Evolutionary conservation across 2,329 filamentous ascomycete genomes (phyloP), one percentile per base, ranked within the genome.

Genomic region (Diplodia intermedia): DNA sequence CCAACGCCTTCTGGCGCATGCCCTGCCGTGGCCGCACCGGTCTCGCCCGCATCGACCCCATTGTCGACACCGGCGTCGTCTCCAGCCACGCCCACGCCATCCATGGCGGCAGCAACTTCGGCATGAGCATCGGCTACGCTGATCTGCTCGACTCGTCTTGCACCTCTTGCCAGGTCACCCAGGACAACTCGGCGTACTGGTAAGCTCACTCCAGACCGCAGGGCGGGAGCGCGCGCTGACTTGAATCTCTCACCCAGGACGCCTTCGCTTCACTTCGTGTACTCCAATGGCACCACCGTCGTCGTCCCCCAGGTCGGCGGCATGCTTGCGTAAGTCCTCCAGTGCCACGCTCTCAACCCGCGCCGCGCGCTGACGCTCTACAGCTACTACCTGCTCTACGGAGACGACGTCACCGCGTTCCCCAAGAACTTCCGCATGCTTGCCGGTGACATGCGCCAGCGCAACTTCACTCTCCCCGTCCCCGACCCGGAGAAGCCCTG

Each of bases 311-410:
- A 86, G 71, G 75, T 82, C 52, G 86, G 85, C 38, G 83, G 79
- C 71, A 78, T 79, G 77, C 57, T 77, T 62, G 68, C 65, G 68
- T 69, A 63, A 68, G 70, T 52, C 72, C 7, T 6, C n/a, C 1
- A 14, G 36, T n/a, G 8, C 26, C n/a, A 6, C 54, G 18, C 15
- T 14, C 31, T 60, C 12, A 78, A 26, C 26, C 26, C 26, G 26
- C 78, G 36, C 81, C 83, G 69, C 18, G 72, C 20, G 72, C 75
- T 20, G 82, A 81, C 68, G 84, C 81, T 23, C 29, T 56, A 11
- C 40, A 69, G 75, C 18, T 97, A 98, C 85, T 97, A 97, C 80
- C 88, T 97, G 57, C 87, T 93, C 12, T 89, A 90, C 75, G 85
- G 87, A 55, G 89, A 89, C 68, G 85, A 89, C 72, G 88, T 92